Evolutionary conservation across 352 stramenopile species (phyloP).

Genomic region (Globisporangium spinosum): DNA sequence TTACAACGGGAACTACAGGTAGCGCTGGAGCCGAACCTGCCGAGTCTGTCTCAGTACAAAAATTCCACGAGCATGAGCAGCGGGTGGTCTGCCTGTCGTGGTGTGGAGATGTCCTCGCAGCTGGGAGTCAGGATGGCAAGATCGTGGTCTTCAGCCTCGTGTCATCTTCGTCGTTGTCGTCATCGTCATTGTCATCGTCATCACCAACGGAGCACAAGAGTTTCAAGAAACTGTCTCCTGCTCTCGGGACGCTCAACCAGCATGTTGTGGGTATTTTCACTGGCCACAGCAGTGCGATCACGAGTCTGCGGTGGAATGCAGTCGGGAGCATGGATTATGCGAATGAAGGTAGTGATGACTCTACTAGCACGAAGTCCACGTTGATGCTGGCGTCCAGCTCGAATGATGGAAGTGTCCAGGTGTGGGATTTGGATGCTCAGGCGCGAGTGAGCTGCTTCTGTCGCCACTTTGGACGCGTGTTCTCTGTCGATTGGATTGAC

Average conservation of each 20-base stretch:
- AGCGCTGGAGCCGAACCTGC: background rate
- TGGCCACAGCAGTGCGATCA: conserved; percentile 43
- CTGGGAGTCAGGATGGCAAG: conserved; percentile 43
- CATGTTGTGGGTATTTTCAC: conserved; percentile 25
- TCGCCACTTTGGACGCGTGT: conserved; percentile 46
- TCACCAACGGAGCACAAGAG: background rate
- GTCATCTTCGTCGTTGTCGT: background rate
- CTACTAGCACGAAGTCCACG: background rate
- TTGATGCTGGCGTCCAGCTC: conserved; percentile 46
- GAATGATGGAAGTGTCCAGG: conserved; percentile 45
- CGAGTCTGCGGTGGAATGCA: conserved; percentile 39
- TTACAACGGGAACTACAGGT: background rate
- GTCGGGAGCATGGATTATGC: background rate
- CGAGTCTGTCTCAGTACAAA: conserved; percentile 13
- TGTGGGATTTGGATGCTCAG: conserved; percentile 40
- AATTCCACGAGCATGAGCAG: conserved; percentile 58
- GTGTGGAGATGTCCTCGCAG: conserved; percentile 35
- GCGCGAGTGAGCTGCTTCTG: conserved; percentile 32
- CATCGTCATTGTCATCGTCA: background rate
- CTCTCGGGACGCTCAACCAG: conserved; percentile 1
- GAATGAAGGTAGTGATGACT: background rate
- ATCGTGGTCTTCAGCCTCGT: conserved; percentile 45
- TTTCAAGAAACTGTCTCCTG: background rate
- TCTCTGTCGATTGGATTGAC: conserved; percentile 55
- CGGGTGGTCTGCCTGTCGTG: conserved; percentile 39